Percentiles rank a stretch among this genome's conserved stretches.
Conservation (phyloP, 2,329 filamentous ascomycete genomes). For the Trichophyton schoenleinii region DNA sequence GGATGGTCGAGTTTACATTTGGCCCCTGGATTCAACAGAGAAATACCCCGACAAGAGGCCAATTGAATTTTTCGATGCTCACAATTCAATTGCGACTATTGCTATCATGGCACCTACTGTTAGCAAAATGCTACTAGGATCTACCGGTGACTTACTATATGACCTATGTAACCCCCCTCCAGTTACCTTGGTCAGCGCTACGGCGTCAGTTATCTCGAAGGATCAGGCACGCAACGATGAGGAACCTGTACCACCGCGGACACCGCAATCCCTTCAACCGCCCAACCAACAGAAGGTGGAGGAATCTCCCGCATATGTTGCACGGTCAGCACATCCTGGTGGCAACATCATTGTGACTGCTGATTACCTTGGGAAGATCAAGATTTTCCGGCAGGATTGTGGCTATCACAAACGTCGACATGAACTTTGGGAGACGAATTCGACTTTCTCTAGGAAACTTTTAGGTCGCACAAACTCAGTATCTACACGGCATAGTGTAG, state of each 20-base stretch:
- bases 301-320: slow-evolving; percentile 63
- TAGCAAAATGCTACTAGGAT: slow-evolving; percentile 63
- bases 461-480: slow-evolving; percentile 44
- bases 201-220: slow-evolving; percentile 48
- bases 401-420: slow-evolving; percentile 65
- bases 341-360: slow-evolving; percentile 90
- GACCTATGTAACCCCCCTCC: slow-evolving; percentile 93
- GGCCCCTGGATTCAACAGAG: slow-evolving; percentile 54
- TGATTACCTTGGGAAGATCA: slow-evolving; percentile 77
- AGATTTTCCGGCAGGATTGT: slow-evolving; percentile 91
- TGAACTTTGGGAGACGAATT: slow-evolving; percentile 66
- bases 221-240: slow-evolving; percentile 30
- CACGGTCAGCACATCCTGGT: slow-evolving; percentile 60
- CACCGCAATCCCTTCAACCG: slow-evolving; percentile 18
- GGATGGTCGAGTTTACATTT: slow-evolving; percentile 79
- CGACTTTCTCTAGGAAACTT: slow-evolving; percentile 60
- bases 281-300: slow-evolving; percentile 39
- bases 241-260: slow-evolving; percentile 5
- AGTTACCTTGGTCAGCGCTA: slow-evolving; percentile 63
- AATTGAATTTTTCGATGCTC: slow-evolving; percentile 81
- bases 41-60: slow-evolving; percentile 68
- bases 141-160: slow-evolving; percentile 84
- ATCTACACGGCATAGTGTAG: slow-evolving; percentile 41
- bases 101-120: slow-evolving; percentile 71
- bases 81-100: slow-evolving; percentile 78